phyloP scores from a whole-genome alignment of 768 basidiomycete genomes.

The Psilocybe azurescens region DNA sequence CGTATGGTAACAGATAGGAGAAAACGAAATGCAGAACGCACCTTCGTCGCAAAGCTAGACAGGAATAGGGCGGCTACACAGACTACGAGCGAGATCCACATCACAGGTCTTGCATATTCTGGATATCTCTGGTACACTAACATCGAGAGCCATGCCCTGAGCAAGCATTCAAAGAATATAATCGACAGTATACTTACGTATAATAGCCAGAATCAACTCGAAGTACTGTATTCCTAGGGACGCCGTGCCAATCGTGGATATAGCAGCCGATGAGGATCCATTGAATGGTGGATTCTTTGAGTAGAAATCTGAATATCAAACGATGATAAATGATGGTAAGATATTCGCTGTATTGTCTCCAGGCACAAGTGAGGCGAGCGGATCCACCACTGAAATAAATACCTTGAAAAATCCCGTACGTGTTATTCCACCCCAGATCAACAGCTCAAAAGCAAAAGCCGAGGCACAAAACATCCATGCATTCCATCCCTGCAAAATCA shows the following conservation, averaged over 20 bases:
- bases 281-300: slow-evolving; percentile 10
- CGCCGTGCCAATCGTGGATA: slow-evolving; percentile 9
- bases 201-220: neutral
- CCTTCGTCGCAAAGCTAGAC: slow-evolving; percentile 6
- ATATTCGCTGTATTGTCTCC: no score
- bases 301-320: slow-evolving; percentile 3
- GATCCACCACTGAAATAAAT: neutral
- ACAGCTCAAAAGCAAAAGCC: slow-evolving; percentile 1
- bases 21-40: neutral
- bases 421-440: slow-evolving; percentile 12
- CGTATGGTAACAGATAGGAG: neutral
- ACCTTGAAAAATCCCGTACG: slow-evolving; percentile 13
- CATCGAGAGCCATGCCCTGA: no score
- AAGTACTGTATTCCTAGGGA: slow-evolving; percentile 9
- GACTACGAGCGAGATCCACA: neutral
- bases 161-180: no score
- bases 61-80: neutral
- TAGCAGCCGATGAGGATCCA: neutral
- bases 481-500: neutral
- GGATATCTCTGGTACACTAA: slow-evolving; percentile 12
- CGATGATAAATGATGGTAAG: no score
- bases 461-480: slow-evolving; percentile 8
- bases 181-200: neutral
- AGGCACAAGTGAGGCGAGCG: neutral
- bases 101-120: slow-evolving; percentile 1